phyloP scores from a whole-genome alignment of 345 rosid species.

The Eucalyptus erythrocorys region DNA sequence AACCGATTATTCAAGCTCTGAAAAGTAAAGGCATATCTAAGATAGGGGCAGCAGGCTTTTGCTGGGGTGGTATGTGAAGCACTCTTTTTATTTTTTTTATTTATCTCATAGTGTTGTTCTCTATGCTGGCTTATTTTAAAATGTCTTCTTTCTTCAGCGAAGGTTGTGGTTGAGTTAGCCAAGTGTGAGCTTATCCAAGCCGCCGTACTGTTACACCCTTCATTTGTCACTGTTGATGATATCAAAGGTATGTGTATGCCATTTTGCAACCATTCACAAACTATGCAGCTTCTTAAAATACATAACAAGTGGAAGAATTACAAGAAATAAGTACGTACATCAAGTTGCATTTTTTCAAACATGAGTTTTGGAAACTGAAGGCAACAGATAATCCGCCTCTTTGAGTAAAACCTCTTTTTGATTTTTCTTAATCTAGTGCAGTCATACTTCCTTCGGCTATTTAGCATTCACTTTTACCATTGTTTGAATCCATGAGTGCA shows the following conservation, averaged over 20 bases:
- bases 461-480: background rate
- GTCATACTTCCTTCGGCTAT: background rate
- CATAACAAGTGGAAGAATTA: background rate
- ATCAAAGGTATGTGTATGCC: conserved; percentile 41
- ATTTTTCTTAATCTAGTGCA: background rate
- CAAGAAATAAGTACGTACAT: background rate
- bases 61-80: conserved; percentile 33
- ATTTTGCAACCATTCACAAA: background rate
- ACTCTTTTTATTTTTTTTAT: background rate
- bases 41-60: conserved; percentile 36
- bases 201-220: conserved; percentile 67
- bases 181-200: conserved; percentile 46
- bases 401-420: background rate
- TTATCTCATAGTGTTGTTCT: background rate
- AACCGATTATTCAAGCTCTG: conserved; percentile 45
- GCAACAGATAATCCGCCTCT: background rate
- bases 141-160: conserved; percentile 32
- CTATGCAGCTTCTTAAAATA: background rate
- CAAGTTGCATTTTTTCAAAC: background rate
- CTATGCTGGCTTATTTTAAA: background rate
- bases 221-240: conserved; percentile 54
- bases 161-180: conserved; percentile 61
- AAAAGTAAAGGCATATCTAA: conserved; percentile 40
- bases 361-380: background rate
- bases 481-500: background rate